Percentiles rank a stretch among this genome's conserved stretches.
phyloP scores from a whole-genome alignment of 139 green algal species.

The Klebsormidium nitens region DNA sequence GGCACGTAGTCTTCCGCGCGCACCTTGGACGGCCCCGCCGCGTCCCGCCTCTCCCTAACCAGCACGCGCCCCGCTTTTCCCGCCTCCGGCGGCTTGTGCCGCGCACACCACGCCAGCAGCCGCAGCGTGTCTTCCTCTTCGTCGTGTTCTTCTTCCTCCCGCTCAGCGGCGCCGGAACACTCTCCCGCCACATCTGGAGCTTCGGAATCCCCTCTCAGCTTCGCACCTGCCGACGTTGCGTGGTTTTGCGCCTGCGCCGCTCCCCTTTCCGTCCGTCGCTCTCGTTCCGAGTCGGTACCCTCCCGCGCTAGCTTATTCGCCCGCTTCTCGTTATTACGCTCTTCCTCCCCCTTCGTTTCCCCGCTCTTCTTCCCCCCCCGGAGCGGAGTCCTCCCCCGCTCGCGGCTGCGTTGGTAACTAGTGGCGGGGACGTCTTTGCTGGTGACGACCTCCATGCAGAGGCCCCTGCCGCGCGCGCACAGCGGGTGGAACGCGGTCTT shows the following conservation, averaged over 20 bases:
- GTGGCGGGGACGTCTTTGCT: too few relatives aligned
- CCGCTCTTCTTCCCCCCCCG: too few relatives aligned
- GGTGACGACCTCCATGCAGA: conserved; percentile 36
- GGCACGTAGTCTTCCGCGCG: conserved; percentile 5
- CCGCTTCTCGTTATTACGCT: too few relatives aligned
- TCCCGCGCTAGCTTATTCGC: too few relatives aligned
- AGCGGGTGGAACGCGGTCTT: conserved; percentile 68
- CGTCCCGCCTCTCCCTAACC: neutral
- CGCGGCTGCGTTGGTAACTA: too few relatives aligned
- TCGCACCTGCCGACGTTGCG: too few relatives aligned
- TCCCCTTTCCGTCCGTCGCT: too few relatives aligned
- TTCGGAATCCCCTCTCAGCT: too few relatives aligned
- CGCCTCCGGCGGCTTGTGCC: neutral
- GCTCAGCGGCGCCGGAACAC: neutral
- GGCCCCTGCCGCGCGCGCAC: conserved; percentile 56
- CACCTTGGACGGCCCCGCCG: neutral
- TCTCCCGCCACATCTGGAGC: neutral
- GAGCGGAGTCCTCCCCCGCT: too few relatives aligned
- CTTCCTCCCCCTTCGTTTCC: too few relatives aligned
- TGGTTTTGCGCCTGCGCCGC: too few relatives aligned
- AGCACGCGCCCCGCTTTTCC: neutral
- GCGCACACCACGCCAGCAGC: neutral
- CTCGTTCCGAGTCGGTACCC: too few relatives aligned
- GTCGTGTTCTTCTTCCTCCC: neutral
- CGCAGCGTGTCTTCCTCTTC: neutral